Percentiles rank a stretch among this genome's conserved stretches.
Conservation (phyloP, 2,329 filamentous ascomycete genomes). For the Fusarium penzigii region DNA sequence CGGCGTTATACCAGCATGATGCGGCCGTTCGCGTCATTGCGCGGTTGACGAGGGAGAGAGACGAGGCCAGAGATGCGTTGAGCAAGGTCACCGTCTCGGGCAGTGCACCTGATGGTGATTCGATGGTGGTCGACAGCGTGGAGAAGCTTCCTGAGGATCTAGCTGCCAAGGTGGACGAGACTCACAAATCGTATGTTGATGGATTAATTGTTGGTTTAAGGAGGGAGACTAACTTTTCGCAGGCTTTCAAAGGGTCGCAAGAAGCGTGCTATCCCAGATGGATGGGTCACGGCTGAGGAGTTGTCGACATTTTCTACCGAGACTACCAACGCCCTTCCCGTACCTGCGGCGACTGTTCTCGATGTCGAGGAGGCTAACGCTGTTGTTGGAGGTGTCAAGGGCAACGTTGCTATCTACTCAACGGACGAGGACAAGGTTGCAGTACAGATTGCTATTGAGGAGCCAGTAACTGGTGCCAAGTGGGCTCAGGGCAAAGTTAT, state of each 20-base stretch:
- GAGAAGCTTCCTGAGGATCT: slow-evolving; percentile 74
- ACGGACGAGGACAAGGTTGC: slow-evolving; percentile 67
- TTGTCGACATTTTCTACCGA: slow-evolving; percentile 54
- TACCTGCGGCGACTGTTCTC: slow-evolving; percentile 52
- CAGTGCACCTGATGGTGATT: slow-evolving; percentile 65
- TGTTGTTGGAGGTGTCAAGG: slow-evolving; percentile 73
- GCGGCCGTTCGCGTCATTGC: slow-evolving; percentile 95
- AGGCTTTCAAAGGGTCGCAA: slow-evolving; percentile 86
- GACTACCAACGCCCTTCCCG: slow-evolving; percentile 47
- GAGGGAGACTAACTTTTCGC: slow-evolving; percentile 13
- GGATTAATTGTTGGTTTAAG: background rate
- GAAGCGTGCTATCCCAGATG: slow-evolving; percentile 82
- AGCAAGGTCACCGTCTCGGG: slow-evolving; percentile 77
- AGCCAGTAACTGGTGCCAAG: slow-evolving; percentile 64
- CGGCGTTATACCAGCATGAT: slow-evolving; percentile 94
- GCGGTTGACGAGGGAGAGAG: slow-evolving; percentile 83
- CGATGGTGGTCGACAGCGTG: slow-evolving; percentile 84
- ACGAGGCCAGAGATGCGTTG: slow-evolving; percentile 87
- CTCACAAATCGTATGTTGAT: slow-evolving; percentile 71
- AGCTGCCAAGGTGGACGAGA: slow-evolving; percentile 72
- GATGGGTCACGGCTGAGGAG: slow-evolving; percentile 77
- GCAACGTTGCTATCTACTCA: slow-evolving; percentile 75
- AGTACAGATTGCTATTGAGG: slow-evolving; percentile 65
- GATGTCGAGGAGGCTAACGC: slow-evolving; percentile 62
- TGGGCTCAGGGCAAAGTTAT: slow-evolving; percentile 71